phyloP scores from a whole-genome alignment of 2,329 filamentous ascomycete genomes.

The Arthrobotrys sinensis region DNA sequence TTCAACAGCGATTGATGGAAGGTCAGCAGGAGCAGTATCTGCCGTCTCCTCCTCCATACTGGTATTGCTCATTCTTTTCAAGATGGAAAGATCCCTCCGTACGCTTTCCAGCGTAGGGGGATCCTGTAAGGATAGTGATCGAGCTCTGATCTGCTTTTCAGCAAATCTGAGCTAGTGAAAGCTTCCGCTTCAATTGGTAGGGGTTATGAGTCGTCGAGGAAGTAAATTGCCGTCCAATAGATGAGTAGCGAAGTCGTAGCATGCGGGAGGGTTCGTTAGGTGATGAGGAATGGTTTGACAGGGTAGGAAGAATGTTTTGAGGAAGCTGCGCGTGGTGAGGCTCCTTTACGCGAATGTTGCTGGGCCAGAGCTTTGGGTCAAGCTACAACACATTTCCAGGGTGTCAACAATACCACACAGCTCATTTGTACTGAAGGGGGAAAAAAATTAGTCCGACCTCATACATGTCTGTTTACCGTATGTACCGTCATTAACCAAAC shows the following conservation, averaged over 20 bases:
- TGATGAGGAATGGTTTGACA: not conserved
- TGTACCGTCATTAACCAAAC: too few species aligned
- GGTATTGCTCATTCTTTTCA: conserved; percentile 1
- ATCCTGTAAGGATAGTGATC: not conserved
- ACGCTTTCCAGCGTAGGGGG: conserved; percentile 12
- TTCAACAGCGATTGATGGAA: conserved; percentile 35
- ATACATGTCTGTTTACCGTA: too few species aligned
- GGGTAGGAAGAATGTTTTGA: not conserved
- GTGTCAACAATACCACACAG: too few species aligned
- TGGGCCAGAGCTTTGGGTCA: too few species aligned
- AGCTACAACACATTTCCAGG: not conserved
- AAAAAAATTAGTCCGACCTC: too few species aligned
- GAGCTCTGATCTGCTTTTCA: not conserved
- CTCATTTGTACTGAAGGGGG: too few species aligned
- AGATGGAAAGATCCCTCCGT: not conserved
- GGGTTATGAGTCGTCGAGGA: not conserved
- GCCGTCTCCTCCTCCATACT: conserved; percentile 43
- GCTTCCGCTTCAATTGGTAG: not conserved
- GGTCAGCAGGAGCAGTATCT: not conserved
- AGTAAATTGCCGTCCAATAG: too few species aligned
- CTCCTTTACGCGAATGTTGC: not conserved
- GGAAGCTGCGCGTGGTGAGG: not conserved
- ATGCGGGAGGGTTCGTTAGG: not conserved
- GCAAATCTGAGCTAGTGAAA: not conserved
- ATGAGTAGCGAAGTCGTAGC: not conserved